A percentile compares a stretch with the other conserved stretches of the same genome.
Evolutionary conservation across 495 filamentous ascomycete species (phyloP).

Genomic region (Aspergillus egyptiacus): DNA sequence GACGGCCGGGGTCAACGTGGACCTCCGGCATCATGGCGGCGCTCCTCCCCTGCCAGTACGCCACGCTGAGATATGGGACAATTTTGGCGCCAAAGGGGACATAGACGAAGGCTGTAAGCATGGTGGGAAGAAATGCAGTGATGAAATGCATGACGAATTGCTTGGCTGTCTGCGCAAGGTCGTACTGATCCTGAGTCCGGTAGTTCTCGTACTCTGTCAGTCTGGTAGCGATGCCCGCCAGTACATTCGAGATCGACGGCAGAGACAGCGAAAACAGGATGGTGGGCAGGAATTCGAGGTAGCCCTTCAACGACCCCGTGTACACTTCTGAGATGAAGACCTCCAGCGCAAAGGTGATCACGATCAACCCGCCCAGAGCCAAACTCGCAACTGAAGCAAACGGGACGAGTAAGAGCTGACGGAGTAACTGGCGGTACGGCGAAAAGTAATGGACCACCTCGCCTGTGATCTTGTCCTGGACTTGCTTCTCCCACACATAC

Average conservation of each 20-base stretch:
- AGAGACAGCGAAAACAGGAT: constrained; percentile 69
- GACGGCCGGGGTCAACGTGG: constrained; percentile 68
- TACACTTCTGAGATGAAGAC: constrained; percentile 94
- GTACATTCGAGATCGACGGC: constrained; percentile 65
- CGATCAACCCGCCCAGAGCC: constrained; percentile 72
- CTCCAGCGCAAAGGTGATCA: constrained; percentile 79
- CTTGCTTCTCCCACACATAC: constrained; percentile 71
- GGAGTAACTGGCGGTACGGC: constrained; percentile 62
- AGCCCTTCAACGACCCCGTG: constrained; percentile 72
- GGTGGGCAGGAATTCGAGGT: constrained; percentile 82
- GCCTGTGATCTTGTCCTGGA: constrained; percentile 75
- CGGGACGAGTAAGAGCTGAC: constrained; percentile 78
- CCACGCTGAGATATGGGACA: constrained; percentile 77
- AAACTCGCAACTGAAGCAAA: constrained; percentile 71
- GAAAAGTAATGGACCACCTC: constrained; percentile 72
- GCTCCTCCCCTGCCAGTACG: constrained; percentile 40
- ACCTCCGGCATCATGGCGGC: constrained; percentile 41
- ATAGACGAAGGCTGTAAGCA: constrained; percentile 92
- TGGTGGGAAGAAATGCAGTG: constrained; percentile 84
- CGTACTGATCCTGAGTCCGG: constrained; percentile 74
- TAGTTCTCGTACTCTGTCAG: constrained; percentile 89
- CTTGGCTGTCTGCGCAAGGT: constrained; percentile 78
- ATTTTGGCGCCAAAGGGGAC: constrained; percentile 84
- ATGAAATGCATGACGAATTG: constrained; percentile 95
- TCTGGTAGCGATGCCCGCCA: constrained; percentile 67